Evolutionary conservation across 2,329 filamentous ascomycete species (phyloP).

Genomic region (Sarocladium kiliense): DNA sequence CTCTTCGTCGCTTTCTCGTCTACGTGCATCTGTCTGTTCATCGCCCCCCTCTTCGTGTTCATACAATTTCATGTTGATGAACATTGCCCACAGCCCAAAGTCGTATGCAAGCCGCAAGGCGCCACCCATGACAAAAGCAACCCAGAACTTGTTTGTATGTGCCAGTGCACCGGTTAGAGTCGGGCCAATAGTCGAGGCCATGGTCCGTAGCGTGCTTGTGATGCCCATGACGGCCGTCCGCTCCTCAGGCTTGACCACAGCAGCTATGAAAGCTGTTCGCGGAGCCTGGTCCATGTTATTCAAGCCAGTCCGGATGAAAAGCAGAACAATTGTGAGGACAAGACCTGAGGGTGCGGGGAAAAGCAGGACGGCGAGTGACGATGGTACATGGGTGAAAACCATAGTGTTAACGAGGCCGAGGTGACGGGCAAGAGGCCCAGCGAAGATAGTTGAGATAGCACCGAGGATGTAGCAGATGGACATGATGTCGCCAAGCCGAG

Average conservation of each 20-base stretch:
- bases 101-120: conserved; percentile 50
- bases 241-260: conserved; percentile 59
- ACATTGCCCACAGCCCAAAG: conserved; percentile 52
- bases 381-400: conserved; percentile 58
- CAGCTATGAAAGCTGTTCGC: conserved; percentile 60
- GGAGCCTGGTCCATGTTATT: conserved; percentile 69
- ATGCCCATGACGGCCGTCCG: conserved; percentile 68
- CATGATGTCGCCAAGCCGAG: conserved; percentile 54
- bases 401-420: conserved; percentile 61
- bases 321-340: conserved; percentile 45
- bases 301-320: conserved; percentile 55
- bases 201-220: conserved; percentile 53
- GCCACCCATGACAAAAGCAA: conserved; percentile 56
- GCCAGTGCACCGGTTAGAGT: conserved; percentile 52
- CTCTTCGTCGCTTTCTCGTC: conserved; percentile 3
- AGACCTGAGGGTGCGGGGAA: conserved; percentile 51
- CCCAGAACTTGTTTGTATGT: conserved; percentile 49
- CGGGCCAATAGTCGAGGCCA: conserved; percentile 51
- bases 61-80: conserved; percentile 52
- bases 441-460: conserved; percentile 49
- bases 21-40: background rate
- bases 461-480: conserved; percentile 50
- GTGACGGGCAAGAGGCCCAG: conserved; percentile 50
- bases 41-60: conserved; percentile 28
- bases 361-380: conserved; percentile 53